phyloP scores from a whole-genome alignment of 2,329 filamentous ascomycete genomes.

The Scedosporium minutisporum region DNA sequence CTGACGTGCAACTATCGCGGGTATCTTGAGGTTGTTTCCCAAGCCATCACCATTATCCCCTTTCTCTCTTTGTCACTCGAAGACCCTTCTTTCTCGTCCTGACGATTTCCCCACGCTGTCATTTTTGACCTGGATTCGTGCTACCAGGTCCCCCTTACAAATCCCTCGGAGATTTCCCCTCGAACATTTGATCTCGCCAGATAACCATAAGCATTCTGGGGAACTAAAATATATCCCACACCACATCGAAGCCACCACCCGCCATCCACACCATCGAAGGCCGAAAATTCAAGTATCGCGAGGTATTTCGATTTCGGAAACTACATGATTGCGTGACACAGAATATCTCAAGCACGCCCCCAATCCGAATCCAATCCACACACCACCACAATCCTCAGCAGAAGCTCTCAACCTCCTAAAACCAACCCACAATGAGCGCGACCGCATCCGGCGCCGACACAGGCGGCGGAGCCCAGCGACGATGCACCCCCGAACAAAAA shows the following conservation, averaged over 20 bases:
- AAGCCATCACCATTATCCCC: neutral
- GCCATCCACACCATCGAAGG: neutral
- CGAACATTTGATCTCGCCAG: neutral
- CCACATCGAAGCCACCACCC: neutral
- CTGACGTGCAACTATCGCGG: neutral
- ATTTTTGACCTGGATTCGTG: no score
- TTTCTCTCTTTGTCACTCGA: neutral
- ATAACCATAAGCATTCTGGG: neutral
- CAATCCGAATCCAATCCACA: neutral
- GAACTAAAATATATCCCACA: neutral
- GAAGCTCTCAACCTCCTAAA: neutral
- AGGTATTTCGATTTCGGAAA: neutral
- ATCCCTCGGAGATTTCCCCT: neutral
- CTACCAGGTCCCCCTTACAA: neutral
- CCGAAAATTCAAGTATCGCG: neutral
- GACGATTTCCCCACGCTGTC: no score
- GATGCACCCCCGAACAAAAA: conserved; percentile 84
- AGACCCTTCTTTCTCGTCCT: neutral
- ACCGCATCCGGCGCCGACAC: conserved; percentile 43
- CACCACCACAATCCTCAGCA: neutral
- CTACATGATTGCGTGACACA: no score
- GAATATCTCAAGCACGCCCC: neutral
- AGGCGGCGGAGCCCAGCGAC: conserved; percentile 41
- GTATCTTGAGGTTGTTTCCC: neutral
- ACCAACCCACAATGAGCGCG: conserved; percentile 5